phyloP scores from a whole-genome alignment of 305 asterid genomes.

The Withania somnifera region DNA sequence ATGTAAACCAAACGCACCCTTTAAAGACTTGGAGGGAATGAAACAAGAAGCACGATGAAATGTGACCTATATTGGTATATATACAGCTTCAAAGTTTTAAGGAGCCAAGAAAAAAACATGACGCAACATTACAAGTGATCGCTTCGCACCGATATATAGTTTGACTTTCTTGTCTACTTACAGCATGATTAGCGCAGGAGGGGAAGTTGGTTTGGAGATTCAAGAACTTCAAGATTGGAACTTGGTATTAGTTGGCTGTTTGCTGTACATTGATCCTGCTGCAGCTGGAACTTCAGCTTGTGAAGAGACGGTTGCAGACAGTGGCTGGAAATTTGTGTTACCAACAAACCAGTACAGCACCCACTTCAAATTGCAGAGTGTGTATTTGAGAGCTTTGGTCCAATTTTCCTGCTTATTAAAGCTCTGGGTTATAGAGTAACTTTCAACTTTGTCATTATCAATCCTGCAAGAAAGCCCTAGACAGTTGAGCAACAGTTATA shows the following conservation, averaged over 20 bases:
- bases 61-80: not conserved
- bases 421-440: conserved; percentile 85
- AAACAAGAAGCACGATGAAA: not conserved
- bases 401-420: conserved; percentile 89
- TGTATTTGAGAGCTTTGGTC: conserved; percentile 99
- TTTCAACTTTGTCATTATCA: conserved; percentile 89
- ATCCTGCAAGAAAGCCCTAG: conserved; percentile 42
- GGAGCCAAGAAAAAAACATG: not conserved
- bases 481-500: not conserved
- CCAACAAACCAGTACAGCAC: conserved; percentile 98
- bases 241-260: conserved; percentile 36
- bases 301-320: conserved; percentile 39
- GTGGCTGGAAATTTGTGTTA: conserved; percentile 92
- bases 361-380: conserved; percentile 94
- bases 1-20: no score
- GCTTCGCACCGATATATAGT: not conserved
- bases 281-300: conserved; percentile 42
- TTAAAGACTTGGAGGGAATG: not conserved
- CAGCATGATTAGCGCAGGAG: not conserved
- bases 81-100: not conserved
- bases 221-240: conserved; percentile 21
- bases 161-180: not conserved
- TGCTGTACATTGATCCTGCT: conserved; percentile 37
- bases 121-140: not conserved
- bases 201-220: not conserved